Percentiles rank a stretch among this genome's conserved stretches.
phyloP scores from a whole-genome alignment of 495 filamentous ascomycete genomes.

The Aspergillus ostianus region DNA sequence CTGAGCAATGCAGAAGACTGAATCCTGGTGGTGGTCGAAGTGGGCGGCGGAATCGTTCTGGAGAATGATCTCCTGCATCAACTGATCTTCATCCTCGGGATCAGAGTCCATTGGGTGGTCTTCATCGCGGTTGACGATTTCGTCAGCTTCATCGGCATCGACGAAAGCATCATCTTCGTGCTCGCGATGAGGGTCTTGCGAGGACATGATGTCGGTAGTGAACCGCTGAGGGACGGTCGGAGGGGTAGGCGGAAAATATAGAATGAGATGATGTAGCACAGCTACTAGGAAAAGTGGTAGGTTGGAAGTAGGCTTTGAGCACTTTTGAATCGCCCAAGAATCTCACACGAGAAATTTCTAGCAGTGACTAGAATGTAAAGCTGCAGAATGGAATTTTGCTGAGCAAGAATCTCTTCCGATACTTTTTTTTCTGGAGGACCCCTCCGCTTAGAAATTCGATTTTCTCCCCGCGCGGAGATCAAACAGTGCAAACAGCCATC shows the following conservation, averaged over 20 bases:
- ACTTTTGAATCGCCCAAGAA: neutral
- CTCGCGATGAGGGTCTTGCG: conserved; percentile 45
- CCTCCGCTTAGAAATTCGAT: conserved; percentile 45
- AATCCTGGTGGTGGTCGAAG: conserved; percentile 85
- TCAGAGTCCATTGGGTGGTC: conserved; percentile 74
- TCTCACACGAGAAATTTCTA: neutral
- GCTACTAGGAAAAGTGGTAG: neutral
- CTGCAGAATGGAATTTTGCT: neutral
- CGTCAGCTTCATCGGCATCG: conserved; percentile 68
- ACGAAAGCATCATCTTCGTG: conserved; percentile 58
- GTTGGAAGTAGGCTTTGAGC: neutral
- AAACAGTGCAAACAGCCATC: conserved; percentile 36
- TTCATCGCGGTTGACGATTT: conserved; percentile 64
- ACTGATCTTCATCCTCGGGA: conserved; percentile 51
- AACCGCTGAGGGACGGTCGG: neutral
- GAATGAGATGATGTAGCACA: neutral
- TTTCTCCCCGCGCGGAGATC: conserved; percentile 31
- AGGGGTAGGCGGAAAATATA: neutral
- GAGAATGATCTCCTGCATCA: conserved; percentile 70
- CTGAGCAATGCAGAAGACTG: conserved; percentile 88
- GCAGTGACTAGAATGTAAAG: neutral
- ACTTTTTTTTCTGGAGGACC: conserved; percentile 19
- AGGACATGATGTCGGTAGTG: conserved; percentile 4
- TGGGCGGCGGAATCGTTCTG: conserved; percentile 90
- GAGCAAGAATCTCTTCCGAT: neutral